Percentiles rank a stretch among this genome's conserved stretches.
These are phyloP conservation scores for Rhytidiadelphus loreus DNA, from an alignment of 225 moss, liverwort and hornwort species.

Conservation along the genomic window DNA sequence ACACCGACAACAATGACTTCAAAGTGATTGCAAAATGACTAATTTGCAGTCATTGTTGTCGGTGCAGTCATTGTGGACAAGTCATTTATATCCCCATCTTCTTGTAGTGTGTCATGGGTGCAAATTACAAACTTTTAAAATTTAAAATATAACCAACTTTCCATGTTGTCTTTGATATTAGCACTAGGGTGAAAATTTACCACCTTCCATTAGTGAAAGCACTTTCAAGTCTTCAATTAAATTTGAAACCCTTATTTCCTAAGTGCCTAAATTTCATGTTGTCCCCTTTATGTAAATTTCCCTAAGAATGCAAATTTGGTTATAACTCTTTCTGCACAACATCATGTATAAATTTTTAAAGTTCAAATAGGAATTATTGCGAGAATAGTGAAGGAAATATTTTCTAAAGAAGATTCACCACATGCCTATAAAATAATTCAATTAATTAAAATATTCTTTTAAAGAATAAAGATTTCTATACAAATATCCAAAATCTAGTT, in stretches of 20 bases:
- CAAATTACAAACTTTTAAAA: neutral
- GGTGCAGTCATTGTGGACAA: no score
- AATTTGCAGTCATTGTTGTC: no score
- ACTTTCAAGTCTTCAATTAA: neutral
- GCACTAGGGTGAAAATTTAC: neutral
- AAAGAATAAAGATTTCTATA: no score
- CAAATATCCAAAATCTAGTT: no score
- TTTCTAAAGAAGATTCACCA: neutral
- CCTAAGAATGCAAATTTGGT: neutral
- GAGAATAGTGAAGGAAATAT: neutral
- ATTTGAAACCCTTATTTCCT: neutral
- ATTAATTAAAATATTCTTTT: no score
- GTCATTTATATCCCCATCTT: no score
- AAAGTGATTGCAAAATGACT: no score
- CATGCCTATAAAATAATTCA: no score
- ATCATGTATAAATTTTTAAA: rapidly evolving
- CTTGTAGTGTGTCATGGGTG: neutral
- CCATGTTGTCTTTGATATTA: neutral
- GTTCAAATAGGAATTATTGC: neutral
- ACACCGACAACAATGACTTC: no score
- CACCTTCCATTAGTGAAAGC: neutral
- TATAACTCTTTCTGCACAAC: neutral
- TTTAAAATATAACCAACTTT: neutral
- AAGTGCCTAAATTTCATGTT: neutral
- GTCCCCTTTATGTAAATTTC: no score